Evolutionary conservation across 306 rosid genomes (phyloP).

Genomic region (Arachis stenosperma): DNA sequence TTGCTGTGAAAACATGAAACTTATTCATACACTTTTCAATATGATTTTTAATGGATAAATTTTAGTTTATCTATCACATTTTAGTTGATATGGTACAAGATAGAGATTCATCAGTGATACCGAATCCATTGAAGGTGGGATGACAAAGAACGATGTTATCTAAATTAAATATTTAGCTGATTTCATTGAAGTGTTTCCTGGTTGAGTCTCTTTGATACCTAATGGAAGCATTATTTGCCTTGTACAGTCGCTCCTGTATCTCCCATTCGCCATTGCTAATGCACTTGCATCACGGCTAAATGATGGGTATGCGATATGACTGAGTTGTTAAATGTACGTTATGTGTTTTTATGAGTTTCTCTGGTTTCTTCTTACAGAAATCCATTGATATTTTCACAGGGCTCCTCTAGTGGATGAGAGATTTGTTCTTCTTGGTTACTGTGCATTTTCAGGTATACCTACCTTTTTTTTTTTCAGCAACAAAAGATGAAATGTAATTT

Average conservation of each 20-base stretch:
- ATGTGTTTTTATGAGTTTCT: slow-evolving; percentile 21
- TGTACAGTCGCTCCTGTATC: slow-evolving; percentile 79
- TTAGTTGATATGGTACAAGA: background rate
- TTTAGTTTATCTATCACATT: background rate
- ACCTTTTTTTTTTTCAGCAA: background rate
- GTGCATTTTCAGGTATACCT: slow-evolving; percentile 64
- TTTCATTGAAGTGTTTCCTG: slow-evolving; percentile 20
- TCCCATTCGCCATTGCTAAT: slow-evolving; percentile 90
- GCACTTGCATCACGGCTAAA: slow-evolving; percentile 77
- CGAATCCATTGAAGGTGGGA: background rate
- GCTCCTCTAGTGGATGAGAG: slow-evolving; percentile 79
- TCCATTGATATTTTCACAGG: slow-evolving; percentile 54
- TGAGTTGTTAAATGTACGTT: background rate
- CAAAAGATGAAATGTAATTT: slow-evolving; percentile 1
- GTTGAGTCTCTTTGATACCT: slow-evolving; percentile 15
- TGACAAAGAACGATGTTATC: background rate
- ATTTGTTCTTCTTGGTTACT: slow-evolving; percentile 80
- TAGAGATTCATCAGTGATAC: slow-evolving; percentile 8
- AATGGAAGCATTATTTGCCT: slow-evolving; percentile 25
- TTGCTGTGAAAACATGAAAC: background rate
- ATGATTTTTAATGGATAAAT: background rate
- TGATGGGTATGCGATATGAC: slow-evolving; percentile 70
- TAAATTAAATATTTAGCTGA: background rate
- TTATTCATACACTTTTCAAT: background rate
- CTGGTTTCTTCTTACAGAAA: slow-evolving; percentile 35